A percentile compares a stretch with the other conserved stretches of the same genome.
Evolutionary conservation across 371 early-diverging fungal species (phyloP).

Genomic region (Encephalitozoon hellem): DNA sequence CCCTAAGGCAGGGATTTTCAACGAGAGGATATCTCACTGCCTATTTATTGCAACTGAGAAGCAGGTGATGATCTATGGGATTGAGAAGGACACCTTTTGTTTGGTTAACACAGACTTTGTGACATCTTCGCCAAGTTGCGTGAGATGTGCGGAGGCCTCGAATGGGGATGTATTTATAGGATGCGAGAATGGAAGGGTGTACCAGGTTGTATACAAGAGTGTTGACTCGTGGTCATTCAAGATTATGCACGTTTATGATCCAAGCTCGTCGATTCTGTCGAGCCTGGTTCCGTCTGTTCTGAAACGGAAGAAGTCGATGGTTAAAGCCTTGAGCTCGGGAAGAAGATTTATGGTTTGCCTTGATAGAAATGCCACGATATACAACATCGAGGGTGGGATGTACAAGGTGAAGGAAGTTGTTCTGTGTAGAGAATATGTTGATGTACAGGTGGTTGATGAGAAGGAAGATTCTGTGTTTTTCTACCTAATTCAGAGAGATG

Average conservation of each 20-base stretch:
- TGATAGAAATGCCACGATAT: constrained; percentile 27
- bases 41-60: constrained; percentile 43
- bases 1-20: constrained; percentile 43
- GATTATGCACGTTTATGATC: constrained; percentile 34
- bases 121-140: background rate
- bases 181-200: constrained; percentile 48
- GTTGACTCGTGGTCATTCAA: constrained; percentile 31
- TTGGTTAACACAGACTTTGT: constrained; percentile 44
- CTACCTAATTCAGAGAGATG: constrained; percentile 23
- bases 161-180: constrained; percentile 41
- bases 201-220: constrained; percentile 36
- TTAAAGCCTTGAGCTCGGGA: background rate
- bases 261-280: constrained; percentile 19
- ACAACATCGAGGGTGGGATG: constrained; percentile 26
- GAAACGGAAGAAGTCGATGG: constrained; percentile 16
- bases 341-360: constrained; percentile 33
- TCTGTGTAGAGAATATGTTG: constrained; percentile 33
- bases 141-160: constrained; percentile 5
- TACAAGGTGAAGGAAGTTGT: constrained; percentile 13
- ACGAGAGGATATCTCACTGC: constrained; percentile 29
- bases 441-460: constrained; percentile 43
- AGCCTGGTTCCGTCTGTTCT: constrained; percentile 31
- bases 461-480: constrained; percentile 34
- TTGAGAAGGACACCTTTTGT: constrained; percentile 25
- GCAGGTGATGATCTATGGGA: constrained; percentile 48